These are phyloP conservation scores for Termitomyces sp. DNA, from an alignment of 768 basidiomycete species.

Conservation along the genomic window DNA sequence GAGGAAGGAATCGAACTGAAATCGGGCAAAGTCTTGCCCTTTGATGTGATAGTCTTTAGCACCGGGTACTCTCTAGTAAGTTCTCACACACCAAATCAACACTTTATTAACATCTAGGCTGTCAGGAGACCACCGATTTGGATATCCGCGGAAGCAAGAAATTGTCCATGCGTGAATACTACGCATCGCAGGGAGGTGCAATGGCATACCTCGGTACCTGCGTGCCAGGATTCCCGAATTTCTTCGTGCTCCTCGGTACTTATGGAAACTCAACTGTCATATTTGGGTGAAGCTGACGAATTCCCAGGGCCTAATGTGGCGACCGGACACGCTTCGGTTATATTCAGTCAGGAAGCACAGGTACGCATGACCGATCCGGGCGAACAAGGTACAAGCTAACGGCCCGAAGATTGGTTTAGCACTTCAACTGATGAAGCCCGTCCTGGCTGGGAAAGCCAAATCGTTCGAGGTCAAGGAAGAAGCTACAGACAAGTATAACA, in stretches of 20 bases:
- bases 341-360: constrained; percentile 54
- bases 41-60: constrained; percentile 54
- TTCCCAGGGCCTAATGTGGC: constrained; percentile 48
- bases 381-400: constrained; percentile 8
- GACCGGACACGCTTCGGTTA: constrained; percentile 52
- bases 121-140: constrained; percentile 31
- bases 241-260: constrained; percentile 46
- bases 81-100: background rate
- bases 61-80: constrained; percentile 45
- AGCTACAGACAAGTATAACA: constrained; percentile 45
- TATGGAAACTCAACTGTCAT: background rate
- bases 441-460: constrained; percentile 41
- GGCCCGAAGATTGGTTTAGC: constrained; percentile 39
- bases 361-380: constrained; percentile 20
- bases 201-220: constrained; percentile 49
- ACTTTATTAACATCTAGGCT: background rate
- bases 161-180: constrained; percentile 38
- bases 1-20: constrained; percentile 45
- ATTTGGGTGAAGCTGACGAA: background rate
- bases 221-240: constrained; percentile 52
- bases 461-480: constrained; percentile 44
- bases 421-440: constrained; percentile 45
- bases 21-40: constrained; percentile 40
- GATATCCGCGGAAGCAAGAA: constrained; percentile 38
- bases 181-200: constrained; percentile 40